Evolutionary conservation across 192 early-diverging fungal species (phyloP), one percentile per base, ranked within the genome.

Genomic region (Coemansia sp.): DNA sequence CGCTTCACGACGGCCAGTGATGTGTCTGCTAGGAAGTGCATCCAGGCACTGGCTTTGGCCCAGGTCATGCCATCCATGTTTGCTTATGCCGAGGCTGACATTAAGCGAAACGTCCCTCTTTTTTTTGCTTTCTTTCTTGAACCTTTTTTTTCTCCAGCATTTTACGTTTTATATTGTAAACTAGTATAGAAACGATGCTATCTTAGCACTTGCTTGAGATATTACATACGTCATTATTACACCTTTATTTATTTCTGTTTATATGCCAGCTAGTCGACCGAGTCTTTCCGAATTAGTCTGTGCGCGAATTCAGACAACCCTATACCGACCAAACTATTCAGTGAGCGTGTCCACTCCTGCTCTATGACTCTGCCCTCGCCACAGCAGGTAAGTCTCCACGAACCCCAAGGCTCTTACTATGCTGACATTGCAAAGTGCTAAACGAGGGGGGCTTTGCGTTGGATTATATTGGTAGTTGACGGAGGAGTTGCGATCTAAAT

Each of bases 401-500:
- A 50, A 22, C 47, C 18, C 47, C 18, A 50, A 27, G 7, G 18
- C 47, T 22, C 8, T 18, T 22, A 24, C 47, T 24, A 50, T 20
- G 15, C 0, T 47, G 20, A 11, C 20, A 61, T 24, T 34, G 16
- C 20, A 18, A 22, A 61, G 18, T 39, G 18, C 10, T 40, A 41
- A 47, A 47, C 8, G 43, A 9, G 4, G 8, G 18, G 7, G 3
- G 45, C 3, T 47, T 47, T 8, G 2, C 3, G 8, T 22, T 50
- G 22, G 1, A 24, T 18, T 0, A 47, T 50, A 9, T 18, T 22
- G 4, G 30, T 37, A 13, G 24, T 37, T 20, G 74, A 61, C 43
- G 27, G 47, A 47, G 15, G 59, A 65, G 44, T 53, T 76, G 61
- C 64, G 69, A 52, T 60, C 56, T 16, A 43, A 50, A 56, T 76